A percentile compares a stretch with the other conserved stretches of the same genome.
phyloP scores from a whole-genome alignment of 805 yeast genomes.

The Candida arabinofermentans region DNA sequence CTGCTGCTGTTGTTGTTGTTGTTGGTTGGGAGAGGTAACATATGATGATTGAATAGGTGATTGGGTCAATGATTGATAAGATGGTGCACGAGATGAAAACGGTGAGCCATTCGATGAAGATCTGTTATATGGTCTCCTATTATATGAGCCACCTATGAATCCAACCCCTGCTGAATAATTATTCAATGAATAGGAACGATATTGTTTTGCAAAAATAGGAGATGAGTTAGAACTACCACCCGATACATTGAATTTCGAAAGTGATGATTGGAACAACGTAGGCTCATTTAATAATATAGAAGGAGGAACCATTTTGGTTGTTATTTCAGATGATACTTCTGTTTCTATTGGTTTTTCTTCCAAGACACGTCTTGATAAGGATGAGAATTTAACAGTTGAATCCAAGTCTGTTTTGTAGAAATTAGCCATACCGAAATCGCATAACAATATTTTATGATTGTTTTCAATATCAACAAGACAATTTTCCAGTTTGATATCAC shows the following conservation, averaged over 20 bases:
- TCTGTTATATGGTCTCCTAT: background rate
- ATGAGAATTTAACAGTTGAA: conserved; percentile 8
- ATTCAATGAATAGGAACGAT: background rate
- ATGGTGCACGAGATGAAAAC: conserved; percentile 1
- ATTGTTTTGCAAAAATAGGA: background rate
- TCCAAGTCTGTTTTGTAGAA: conserved; percentile 16
- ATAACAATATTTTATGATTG: conserved; percentile 47
- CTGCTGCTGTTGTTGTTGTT: background rate
- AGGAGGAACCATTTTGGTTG: too few species aligned
- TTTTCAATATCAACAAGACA: conserved; percentile 52
- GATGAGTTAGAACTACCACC: too few species aligned
- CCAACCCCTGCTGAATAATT: background rate
- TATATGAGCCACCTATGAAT: too few species aligned
- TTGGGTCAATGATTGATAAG: background rate
- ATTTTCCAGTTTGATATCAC: conserved; percentile 81
- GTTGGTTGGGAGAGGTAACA: background rate
- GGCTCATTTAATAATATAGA: too few species aligned
- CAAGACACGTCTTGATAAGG: conserved; percentile 13
- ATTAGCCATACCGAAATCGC: conserved; percentile 86
- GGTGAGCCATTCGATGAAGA: background rate
- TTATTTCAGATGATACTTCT: too few species aligned
- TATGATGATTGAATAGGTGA: background rate
- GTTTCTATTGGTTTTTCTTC: conserved; percentile 13
- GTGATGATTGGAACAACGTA: too few species aligned
- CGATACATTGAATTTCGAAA: too few species aligned